Base-by-base conservation (phyloP, 805 yeast species). In the Yarrowia phangngaensis region DNA sequence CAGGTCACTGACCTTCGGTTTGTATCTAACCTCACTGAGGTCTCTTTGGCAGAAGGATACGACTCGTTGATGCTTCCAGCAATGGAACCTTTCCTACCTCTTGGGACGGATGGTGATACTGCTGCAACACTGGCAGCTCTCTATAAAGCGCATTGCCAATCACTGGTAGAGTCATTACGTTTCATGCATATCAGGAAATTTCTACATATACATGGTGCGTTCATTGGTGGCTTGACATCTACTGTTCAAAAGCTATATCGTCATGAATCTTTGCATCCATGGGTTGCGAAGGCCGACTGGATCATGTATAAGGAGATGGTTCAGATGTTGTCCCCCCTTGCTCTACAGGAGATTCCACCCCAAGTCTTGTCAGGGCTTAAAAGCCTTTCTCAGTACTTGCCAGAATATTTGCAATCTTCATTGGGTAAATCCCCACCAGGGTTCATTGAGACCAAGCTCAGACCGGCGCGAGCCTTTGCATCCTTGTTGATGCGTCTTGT, bases 251-350 rank as follows among this genome's bases (percentile, higher is more conserved):
- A 75, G 55, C 64, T 85, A 16, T 75, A 80, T 58, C 70, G 70
- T 6, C 67, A 74, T 8, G 74, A 74, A 11, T 63, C 66, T 6
- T 57, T 79, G 11, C 57, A 70, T 4, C 72, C 72, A 12, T 86
- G 95, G 94, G 71, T 83, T n/a, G 57, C 70, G 23, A 66, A 73
- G 36, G 82, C 87, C 60, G 95, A 87, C 61, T 58, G 72, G 52
- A 67, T 74, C n/a, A 73, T 81, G 65, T 84, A 81, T 64, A 68
- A 62, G 51, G 69, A 70, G 24, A 64, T 76, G 56, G 69, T 81
- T 16, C 75, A 74, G 55, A 72, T 80, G 74, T 64, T 86, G 53
- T 73, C 81, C 4, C 81, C 80, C 20, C 65, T 83, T 51, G 76
- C 78, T 12, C 64, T 80, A 30, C 82, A 78, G 53, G 64, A 67